These are phyloP conservation scores for Terana coerulea DNA, from an alignment of 768 basidiomycete species.

Conservation along the genomic window DNA sequence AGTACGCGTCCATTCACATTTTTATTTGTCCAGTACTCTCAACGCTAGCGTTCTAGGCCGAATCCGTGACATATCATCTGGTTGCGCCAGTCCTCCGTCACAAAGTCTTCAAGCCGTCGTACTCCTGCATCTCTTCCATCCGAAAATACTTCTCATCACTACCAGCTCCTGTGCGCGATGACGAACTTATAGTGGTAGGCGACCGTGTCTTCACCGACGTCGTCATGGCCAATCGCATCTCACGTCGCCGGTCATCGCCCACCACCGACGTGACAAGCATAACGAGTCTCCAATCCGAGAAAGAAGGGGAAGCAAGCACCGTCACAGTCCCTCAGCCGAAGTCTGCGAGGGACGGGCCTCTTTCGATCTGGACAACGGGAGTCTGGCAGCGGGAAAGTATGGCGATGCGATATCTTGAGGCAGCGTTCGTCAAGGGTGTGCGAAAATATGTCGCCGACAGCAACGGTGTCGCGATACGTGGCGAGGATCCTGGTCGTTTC, in stretches of 20 bases:
- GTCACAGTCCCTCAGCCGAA: too few species aligned
- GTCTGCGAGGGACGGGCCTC: conserved; percentile 45
- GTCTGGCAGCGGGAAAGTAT: conserved; percentile 67
- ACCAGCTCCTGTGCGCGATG: conserved; percentile 47
- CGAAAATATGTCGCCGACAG: conserved; percentile 33
- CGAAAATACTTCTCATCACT: conserved; percentile 70
- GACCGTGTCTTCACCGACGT: conserved; percentile 93
- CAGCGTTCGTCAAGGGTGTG: conserved; percentile 41
- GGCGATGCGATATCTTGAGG: conserved; percentile 59
- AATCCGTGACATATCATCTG: conserved; percentile 77
- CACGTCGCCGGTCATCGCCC: conserved; percentile 13
- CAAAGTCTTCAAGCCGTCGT: conserved; percentile 71
- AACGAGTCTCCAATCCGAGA: too few species aligned
- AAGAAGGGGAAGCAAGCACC: conserved; percentile 7
- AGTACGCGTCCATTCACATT: conserved; percentile 39
- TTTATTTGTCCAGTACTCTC: not conserved
- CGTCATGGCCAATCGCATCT: conserved; percentile 78
- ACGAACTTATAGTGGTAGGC: conserved; percentile 79
- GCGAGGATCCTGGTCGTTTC: not conserved
- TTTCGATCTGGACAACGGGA: conserved; percentile 68
- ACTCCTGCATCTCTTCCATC: conserved; percentile 69
- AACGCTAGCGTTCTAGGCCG: conserved; percentile 55
- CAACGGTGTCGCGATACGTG: not conserved
- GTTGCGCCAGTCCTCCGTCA: conserved; percentile 83
- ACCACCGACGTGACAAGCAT: too few species aligned